These are phyloP conservation scores for Astrephomene gubernaculifera DNA, from an alignment of 139 green algal genomes.

Conservation along the genomic window DNA sequence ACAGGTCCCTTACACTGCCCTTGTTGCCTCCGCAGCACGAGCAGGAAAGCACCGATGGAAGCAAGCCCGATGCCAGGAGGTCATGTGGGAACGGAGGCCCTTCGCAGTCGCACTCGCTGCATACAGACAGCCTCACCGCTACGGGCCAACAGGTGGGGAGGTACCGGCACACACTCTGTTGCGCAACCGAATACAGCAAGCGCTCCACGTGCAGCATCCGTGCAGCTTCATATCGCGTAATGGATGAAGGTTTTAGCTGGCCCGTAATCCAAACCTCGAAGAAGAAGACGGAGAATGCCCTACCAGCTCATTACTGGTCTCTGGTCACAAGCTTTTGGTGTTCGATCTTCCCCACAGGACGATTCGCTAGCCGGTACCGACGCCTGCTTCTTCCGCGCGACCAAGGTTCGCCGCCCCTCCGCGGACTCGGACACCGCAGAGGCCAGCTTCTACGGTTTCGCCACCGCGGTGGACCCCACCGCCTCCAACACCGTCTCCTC, in stretches of 20 bases:
- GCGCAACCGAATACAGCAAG: no score
- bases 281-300: no score
- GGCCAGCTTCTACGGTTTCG: not conserved
- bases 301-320: no score
- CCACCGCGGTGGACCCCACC: not conserved
- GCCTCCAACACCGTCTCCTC: not conserved
- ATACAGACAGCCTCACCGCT: not conserved
- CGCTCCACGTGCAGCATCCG: no score
- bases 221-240: no score
- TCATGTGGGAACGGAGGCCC: not conserved
- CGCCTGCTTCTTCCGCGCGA: not conserved
- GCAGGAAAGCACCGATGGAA: not conserved
- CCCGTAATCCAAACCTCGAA: no score
- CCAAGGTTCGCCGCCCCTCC: conserved; percentile 15
- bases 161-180: no score
- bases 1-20: no score
- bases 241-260: no score
- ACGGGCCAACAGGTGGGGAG: not conserved
- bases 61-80: not conserved
- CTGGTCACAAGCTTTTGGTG: no score
- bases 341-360: not conserved
- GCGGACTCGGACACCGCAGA: not conserved
- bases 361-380: no score
- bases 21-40: no score
- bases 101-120: not conserved